phyloP scores from a whole-genome alignment of 2,329 filamentous ascomycete genomes.

The Fusarium liriodendri region DNA sequence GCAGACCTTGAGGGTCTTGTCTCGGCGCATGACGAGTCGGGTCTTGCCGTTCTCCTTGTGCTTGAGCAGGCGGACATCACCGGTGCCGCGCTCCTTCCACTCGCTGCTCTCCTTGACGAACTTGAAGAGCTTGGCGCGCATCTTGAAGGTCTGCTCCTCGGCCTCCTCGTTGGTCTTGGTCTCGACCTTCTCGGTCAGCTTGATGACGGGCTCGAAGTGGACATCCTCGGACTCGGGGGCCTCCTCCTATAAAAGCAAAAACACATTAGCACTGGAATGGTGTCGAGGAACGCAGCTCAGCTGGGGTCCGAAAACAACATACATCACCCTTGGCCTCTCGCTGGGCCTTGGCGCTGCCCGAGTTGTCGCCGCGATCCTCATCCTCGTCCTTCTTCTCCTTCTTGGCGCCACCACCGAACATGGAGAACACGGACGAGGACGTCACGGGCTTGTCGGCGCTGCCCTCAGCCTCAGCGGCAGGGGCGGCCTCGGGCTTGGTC shows the following conservation, averaged over 20 bases:
- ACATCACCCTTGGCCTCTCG: conserved; percentile 71
- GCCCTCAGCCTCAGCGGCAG: conserved; percentile 31
- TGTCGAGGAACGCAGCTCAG: background rate
- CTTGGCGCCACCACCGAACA: conserved; percentile 98
- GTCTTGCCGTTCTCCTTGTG: conserved; percentile 99
- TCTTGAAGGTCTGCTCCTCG: conserved; percentile 98
- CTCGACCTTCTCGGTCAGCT: conserved; percentile 95
- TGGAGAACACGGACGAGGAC: conserved; percentile 85
- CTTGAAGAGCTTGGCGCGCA: conserved; percentile 99
- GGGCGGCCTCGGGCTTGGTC: conserved; percentile 44
- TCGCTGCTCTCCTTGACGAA: conserved; percentile 92
- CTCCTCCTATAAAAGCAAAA: conserved; percentile 49
- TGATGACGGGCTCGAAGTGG: conserved; percentile 97
- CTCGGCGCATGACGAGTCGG: conserved; percentile 95
- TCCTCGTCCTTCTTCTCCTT: conserved; percentile 88
- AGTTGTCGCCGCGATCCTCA: conserved; percentile 86
- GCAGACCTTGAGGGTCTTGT: conserved; percentile 99
- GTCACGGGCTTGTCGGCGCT: conserved; percentile 57
- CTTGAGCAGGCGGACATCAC: conserved; percentile 95
- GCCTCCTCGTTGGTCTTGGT: conserved; percentile 98
- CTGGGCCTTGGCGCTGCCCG: conserved; percentile 87
- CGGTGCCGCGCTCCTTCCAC: conserved; percentile 99
- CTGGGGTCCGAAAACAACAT: conserved; percentile 33
- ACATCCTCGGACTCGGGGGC: conserved; percentile 92
- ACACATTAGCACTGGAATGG: conserved; percentile 8